Evolutionary conservation across 352 stramenopile species (phyloP).

Genomic region (Hyaloperonospora brassicae): DNA sequence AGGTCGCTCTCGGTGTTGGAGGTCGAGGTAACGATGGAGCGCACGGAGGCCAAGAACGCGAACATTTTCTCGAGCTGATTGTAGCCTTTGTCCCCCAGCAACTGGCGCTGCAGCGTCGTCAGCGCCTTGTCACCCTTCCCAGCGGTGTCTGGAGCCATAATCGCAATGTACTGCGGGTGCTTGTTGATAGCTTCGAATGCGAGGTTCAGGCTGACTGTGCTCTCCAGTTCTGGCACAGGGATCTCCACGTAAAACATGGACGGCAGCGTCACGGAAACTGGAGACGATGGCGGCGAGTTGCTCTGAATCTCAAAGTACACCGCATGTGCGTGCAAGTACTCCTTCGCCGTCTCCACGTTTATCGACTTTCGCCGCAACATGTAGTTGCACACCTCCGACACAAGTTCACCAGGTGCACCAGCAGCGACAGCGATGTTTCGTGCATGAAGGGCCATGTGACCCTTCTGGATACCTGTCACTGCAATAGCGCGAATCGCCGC

Average conservation of each 20-base stretch:
- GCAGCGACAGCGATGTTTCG: slow-evolving; percentile 82
- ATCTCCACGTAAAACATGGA: slow-evolving; percentile 86
- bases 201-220: slow-evolving; percentile 72
- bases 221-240: slow-evolving; percentile 56
- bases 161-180: slow-evolving; percentile 72
- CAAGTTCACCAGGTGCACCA: slow-evolving; percentile 67
- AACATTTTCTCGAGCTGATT: slow-evolving; percentile 85
- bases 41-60: slow-evolving; percentile 71
- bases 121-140: slow-evolving; percentile 18
- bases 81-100: slow-evolving; percentile 83
- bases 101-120: slow-evolving; percentile 52
- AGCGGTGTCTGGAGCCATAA: slow-evolving; percentile 33
- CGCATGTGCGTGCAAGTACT: slow-evolving; percentile 74
- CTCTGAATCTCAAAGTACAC: slow-evolving; percentile 67
- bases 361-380: slow-evolving; percentile 76
- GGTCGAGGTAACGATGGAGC: slow-evolving; percentile 55
- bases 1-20: slow-evolving; percentile 20
- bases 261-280: slow-evolving; percentile 34
- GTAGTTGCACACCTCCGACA: slow-evolving; percentile 79
- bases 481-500: slow-evolving; percentile 76
- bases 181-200: slow-evolving; percentile 76
- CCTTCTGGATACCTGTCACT: slow-evolving; percentile 82
- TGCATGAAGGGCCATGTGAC: slow-evolving; percentile 82
- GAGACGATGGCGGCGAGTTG: slow-evolving; percentile 36
- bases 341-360: slow-evolving; percentile 77